Evolutionary conservation across 768 basidiomycete species (phyloP).

Genomic region (Lentinula detonsa): DNA sequence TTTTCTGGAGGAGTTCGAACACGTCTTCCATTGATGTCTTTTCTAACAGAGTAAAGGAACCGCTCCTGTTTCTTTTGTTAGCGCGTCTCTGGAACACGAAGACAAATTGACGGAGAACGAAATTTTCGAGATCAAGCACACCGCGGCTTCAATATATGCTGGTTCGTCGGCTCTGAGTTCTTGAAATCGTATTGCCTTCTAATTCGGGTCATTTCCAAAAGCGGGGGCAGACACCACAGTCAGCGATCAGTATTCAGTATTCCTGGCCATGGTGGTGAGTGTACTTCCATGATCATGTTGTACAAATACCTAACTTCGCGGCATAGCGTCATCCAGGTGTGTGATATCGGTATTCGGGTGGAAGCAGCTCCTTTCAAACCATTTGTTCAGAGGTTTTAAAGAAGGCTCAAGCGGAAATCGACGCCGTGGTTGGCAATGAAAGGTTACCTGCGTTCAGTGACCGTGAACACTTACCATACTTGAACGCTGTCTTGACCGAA

Average conservation of each 20-base stretch:
- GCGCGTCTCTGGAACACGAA: conserved; percentile 32
- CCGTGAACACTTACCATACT: conserved; percentile 40
- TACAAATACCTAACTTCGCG: conserved; percentile 11
- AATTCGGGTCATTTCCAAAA: conserved; percentile 8
- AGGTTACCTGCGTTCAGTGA: conserved; percentile 36
- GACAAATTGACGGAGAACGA: conserved; percentile 23
- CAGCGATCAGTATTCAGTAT: conserved; percentile 38
- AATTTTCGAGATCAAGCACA: conserved; percentile 32
- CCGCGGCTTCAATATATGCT: conserved; percentile 40
- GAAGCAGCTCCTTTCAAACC: neutral
- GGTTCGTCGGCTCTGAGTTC: conserved; percentile 23
- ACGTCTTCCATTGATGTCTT: neutral
- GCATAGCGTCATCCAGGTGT: conserved; percentile 13
- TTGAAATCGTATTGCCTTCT: conserved; percentile 38
- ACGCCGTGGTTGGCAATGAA: conserved; percentile 29
- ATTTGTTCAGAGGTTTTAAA: conserved; percentile 34
- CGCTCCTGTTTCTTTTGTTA: conserved; percentile 38
- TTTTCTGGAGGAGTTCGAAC: neutral
- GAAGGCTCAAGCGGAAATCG: conserved; percentile 49
- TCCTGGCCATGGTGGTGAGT: conserved; percentile 35
- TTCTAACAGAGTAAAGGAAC: conserved; percentile 29
- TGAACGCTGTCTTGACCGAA: conserved; percentile 40
- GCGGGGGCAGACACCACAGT: conserved; percentile 49
- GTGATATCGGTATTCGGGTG: neutral
- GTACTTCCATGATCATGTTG: neutral